These are phyloP conservation scores for Ogataea paraovalis DNA, from an alignment of 805 yeast species.

Conservation along the genomic window DNA sequence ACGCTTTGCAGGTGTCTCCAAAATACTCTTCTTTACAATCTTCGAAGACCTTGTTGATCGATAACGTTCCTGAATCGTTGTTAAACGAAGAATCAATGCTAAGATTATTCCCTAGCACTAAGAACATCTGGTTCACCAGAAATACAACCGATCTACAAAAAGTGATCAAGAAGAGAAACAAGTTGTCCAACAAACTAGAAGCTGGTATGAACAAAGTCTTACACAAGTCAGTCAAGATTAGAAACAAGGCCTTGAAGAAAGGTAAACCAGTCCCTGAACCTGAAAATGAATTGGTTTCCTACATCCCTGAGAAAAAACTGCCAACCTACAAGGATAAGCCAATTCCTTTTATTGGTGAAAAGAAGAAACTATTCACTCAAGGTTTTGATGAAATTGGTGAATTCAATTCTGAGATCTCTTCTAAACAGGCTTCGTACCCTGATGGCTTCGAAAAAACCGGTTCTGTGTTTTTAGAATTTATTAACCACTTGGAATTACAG, in stretches of 20 bases:
- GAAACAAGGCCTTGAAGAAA: constrained; percentile 55
- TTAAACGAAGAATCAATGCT: constrained; percentile 46
- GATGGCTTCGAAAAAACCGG: constrained; percentile 50
- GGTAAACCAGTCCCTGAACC: constrained; percentile 52
- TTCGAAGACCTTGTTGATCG: constrained; percentile 68
- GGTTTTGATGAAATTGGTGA: constrained; percentile 64
- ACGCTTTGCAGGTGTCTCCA: constrained; percentile 69
- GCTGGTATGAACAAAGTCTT: constrained; percentile 58
- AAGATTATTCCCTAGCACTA: constrained; percentile 59
- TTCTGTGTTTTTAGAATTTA: constrained; percentile 77
- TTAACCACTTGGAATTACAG: constrained; percentile 83
- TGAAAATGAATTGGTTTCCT: constrained; percentile 52
- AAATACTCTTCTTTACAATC: constrained; percentile 64
- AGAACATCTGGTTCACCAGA: constrained; percentile 59
- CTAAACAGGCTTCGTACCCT: constrained; percentile 49
- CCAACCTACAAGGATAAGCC: constrained; percentile 77
- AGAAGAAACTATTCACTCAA: constrained; percentile 80
- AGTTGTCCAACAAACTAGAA: constrained; percentile 59
- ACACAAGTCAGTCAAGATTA: constrained; percentile 54
- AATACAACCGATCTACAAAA: constrained; percentile 55
- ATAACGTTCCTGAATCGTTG: constrained; percentile 54
- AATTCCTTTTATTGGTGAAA: constrained; percentile 67
- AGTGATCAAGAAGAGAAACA: constrained; percentile 57
- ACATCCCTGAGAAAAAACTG: constrained; percentile 68
- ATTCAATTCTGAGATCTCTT: constrained; percentile 60